These are phyloP conservation scores for Orychophragmus violaceus DNA, from an alignment of 345 rosid genomes.

Conservation along the genomic window DNA sequence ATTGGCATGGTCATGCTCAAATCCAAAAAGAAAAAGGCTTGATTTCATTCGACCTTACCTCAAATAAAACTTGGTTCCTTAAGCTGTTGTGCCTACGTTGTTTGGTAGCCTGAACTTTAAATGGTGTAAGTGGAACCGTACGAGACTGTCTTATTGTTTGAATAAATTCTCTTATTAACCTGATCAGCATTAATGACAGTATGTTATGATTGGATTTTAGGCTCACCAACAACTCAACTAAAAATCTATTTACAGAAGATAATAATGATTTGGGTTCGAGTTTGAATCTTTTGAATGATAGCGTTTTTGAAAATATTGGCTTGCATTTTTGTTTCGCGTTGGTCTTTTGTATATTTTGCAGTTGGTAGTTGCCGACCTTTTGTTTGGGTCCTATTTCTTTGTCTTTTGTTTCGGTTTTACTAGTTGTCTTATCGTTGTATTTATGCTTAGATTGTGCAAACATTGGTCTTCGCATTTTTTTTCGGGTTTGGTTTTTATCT, in stretches of 20 bases:
- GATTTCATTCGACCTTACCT: constrained; percentile 4
- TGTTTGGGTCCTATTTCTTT: background rate
- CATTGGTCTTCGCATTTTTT: too few species aligned
- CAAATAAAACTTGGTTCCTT: constrained; percentile 3
- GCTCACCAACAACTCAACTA: constrained; percentile 4
- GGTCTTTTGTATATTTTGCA: background rate
- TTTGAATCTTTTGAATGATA: background rate
- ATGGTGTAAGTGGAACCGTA: constrained; percentile 19
- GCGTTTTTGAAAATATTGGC: background rate
- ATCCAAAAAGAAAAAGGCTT: constrained; percentile 78
- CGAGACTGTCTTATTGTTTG: background rate
- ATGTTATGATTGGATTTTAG: constrained; percentile 1
- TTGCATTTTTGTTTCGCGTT: background rate
- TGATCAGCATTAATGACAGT: constrained; percentile 1
- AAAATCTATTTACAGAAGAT: background rate
- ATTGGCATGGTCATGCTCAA: constrained; percentile 75
- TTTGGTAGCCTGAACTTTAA: background rate
- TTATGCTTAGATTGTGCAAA: too few species aligned
- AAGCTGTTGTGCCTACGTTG: background rate
- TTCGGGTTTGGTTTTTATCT: too few species aligned
- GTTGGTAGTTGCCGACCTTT: background rate
- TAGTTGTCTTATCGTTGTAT: too few species aligned
- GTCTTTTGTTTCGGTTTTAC: background rate
- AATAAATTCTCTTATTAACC: background rate
- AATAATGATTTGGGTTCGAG: background rate